Base-by-base conservation (phyloP, 139 green algal species). In the Zygnema circumcarinatum region DNA sequence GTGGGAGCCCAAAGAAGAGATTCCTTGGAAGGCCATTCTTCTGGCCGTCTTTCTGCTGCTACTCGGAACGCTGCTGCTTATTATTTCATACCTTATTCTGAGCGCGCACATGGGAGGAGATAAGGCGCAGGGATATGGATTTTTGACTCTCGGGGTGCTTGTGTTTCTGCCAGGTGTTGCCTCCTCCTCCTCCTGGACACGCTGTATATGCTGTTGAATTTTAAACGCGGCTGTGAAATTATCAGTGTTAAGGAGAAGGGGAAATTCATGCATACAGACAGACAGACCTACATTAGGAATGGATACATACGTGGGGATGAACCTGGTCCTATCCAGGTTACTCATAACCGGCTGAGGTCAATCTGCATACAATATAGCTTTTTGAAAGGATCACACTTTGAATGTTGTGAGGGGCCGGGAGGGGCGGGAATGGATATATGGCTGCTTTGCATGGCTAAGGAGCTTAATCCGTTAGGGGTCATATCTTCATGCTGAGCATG, bases 21-120 rank as follows among this genome's bases (percentile, higher is more conserved):
- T 88, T 2, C 82, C 82, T 22, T 88, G 82, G 82, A 56, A 87
- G 38, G 68, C 82, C 7, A 87, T 88, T 74, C 67, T 87, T 33
- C 82, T 88, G 35, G 82, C 82, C 2, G 2, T 87, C 16, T 87
- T 69, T 67, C 74, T 88, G 35, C 73, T 88, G 2, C 29, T 32
- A 31, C 38, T 88, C 2, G 82, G 82, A 20, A 39, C 36, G 11
- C 82, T 88, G 72, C 11, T 87, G n/a, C 82, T 88, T 3, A 33
- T 87, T 35, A 31, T 88, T 38, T 36, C 82, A 7, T 85, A 87
- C 38, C 74, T 88, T 2, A 83, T 88, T 39, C 29, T 41, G 11
- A 88, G 38, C 2, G 73, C 35, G 74, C 82, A 87, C 21, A 88
- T 88, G 82, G 74, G 74, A 33, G 82, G 82, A 38, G 82, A 88